Percentiles rank a stretch among this genome's conserved stretches.
Evolutionary conservation across 139 green algal species (phyloP).

Genomic region (Micractinium conductrix): DNA sequence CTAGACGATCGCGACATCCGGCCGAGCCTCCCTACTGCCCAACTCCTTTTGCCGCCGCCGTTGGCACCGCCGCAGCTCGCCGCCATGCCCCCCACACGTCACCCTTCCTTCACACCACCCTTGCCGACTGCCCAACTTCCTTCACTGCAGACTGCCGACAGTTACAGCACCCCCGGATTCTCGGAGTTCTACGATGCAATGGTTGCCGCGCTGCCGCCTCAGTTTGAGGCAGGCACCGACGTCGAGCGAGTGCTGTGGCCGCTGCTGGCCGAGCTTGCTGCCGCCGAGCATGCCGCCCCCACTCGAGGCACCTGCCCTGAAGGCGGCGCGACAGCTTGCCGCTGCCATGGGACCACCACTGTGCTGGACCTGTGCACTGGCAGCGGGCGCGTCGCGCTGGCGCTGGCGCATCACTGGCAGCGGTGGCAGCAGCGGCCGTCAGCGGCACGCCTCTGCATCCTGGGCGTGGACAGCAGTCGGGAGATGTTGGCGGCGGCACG

Average conservation of each 20-base stretch:
- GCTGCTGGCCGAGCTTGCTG: background rate
- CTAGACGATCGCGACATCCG: too few relatives aligned
- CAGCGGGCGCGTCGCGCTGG: slow-evolving; percentile 15
- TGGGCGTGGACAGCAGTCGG: slow-evolving; percentile 6
- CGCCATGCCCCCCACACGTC: too few relatives aligned
- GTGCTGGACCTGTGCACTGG: slow-evolving; percentile 16
- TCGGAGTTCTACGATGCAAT: slow-evolving; percentile 1
- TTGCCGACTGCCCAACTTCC: too few relatives aligned
- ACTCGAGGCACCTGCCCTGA: too few relatives aligned
- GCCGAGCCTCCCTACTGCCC: too few relatives aligned
- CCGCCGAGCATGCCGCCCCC: too few relatives aligned
- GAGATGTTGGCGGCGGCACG: slow-evolving; percentile 23
- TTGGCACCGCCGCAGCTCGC: too few relatives aligned
- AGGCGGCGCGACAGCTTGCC: background rate
- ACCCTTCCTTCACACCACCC: too few relatives aligned
- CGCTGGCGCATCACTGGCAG: background rate
- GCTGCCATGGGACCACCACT: background rate
- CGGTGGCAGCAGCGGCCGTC: background rate
- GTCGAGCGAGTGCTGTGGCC: background rate
- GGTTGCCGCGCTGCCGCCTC: background rate
- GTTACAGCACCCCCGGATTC: background rate
- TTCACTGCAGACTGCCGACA: too few relatives aligned
- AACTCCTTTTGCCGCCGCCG: too few relatives aligned
- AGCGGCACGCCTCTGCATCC: background rate
- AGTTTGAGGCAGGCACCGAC: background rate